Conservation (phyloP, 2,329 filamentous ascomycete genomes). For the Penicillium expansum region DNA sequence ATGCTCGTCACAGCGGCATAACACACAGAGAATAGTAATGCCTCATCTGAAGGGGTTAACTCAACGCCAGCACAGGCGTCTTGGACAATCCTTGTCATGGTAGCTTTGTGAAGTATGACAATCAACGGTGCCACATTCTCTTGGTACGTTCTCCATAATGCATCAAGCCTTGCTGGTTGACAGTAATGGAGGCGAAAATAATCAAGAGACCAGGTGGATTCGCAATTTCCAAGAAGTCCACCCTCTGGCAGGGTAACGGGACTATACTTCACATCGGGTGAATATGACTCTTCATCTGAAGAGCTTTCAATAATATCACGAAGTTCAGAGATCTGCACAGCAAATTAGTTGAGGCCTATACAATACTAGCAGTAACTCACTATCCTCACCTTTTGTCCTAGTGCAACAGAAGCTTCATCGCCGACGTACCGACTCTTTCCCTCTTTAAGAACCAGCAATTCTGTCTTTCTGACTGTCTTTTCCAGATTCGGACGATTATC, state of each 20-base stretch:
- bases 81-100: slow-evolving; percentile 5
- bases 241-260: background rate
- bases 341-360: background rate
- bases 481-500: background rate
- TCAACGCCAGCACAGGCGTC: background rate
- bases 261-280: background rate
- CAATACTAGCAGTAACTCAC: background rate
- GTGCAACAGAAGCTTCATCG: slow-evolving; percentile 17
- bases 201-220: background rate
- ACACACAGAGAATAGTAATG: slow-evolving; percentile 14
- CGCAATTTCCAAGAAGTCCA: background rate
- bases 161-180: background rate
- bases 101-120: slow-evolving; percentile 14
- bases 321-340: background rate
- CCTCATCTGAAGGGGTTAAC: background rate
- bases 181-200: background rate
- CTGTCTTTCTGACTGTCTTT: background rate
- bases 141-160: slow-evolving; percentile 13
- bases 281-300: background rate
- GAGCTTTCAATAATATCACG: background rate
- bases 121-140: slow-evolving; percentile 24
- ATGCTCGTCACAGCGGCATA: slow-evolving; percentile 19
- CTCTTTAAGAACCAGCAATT: slow-evolving; percentile 2
- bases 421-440: slow-evolving; percentile 17
- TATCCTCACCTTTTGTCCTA: slow-evolving; percentile 17